Evolutionary conservation across 345 rosid genomes (phyloP).

Genomic region (Euphorbia peplus): DNA sequence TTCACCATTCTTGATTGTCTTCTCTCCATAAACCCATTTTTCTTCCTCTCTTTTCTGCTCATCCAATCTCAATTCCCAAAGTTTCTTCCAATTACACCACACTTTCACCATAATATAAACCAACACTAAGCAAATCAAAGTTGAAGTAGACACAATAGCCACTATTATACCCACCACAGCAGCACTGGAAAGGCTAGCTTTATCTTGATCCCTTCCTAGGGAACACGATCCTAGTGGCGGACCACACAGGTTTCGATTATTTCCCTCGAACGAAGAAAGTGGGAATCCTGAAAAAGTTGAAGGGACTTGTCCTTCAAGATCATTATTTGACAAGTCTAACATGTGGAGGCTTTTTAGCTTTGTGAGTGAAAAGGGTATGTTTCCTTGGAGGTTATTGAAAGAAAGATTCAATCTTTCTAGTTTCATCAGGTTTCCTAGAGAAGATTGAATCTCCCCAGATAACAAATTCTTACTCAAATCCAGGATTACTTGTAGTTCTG

Average conservation of each 20-base stretch:
- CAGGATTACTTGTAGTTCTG: constrained; percentile 74
- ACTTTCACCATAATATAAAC: constrained; percentile 63
- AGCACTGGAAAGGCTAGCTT: constrained; percentile 33
- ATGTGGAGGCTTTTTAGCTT: constrained; percentile 70
- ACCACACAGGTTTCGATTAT: constrained; percentile 53
- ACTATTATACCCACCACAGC: constrained; percentile 42
- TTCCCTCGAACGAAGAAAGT: constrained; percentile 50
- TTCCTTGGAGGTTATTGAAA: constrained; percentile 57
- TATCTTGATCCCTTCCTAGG: constrained; percentile 21
- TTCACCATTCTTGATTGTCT: constrained; percentile 36
- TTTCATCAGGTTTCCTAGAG: constrained; percentile 63
- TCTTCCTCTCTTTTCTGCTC: constrained; percentile 43
- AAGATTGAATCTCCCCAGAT: constrained; percentile 56
- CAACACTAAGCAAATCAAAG: constrained; percentile 56
- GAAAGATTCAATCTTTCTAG: constrained; percentile 72
- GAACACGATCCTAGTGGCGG: constrained; percentile 52
- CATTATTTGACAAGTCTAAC: constrained; percentile 73
- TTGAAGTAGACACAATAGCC: constrained; percentile 57
- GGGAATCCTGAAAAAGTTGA: constrained; percentile 54
- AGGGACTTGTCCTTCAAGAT: constrained; percentile 62
- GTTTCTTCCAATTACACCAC: constrained; percentile 60
- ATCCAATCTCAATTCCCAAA: constrained; percentile 37
- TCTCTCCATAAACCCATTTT: constrained; percentile 35
- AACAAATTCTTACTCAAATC: constrained; percentile 69
- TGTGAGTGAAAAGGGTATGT: constrained; percentile 55